Evolutionary conservation across 1,284 basidiomycete species (phyloP).

Genomic region (Marasmius oreades): DNA sequence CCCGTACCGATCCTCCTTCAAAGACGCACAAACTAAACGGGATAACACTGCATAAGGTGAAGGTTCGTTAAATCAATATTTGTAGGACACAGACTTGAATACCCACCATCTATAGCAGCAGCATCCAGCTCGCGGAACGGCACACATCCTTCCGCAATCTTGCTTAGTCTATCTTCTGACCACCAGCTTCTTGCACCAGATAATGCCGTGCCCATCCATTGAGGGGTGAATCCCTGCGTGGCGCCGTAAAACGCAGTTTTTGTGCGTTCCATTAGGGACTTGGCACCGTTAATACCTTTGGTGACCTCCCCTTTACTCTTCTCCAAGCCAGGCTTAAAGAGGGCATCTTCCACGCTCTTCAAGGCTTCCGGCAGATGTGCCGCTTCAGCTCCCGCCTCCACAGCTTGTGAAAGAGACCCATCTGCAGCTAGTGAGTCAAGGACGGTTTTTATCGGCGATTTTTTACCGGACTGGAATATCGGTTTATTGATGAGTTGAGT

Average conservation of each 20-base stretch:
- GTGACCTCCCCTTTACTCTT: constrained; percentile 25
- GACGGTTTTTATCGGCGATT: constrained; percentile 46
- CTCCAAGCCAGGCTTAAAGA: constrained; percentile 23
- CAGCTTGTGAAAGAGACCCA: constrained; percentile 47
- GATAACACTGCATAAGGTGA: constrained; percentile 55
- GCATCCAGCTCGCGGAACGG: constrained; percentile 59
- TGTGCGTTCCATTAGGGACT: constrained; percentile 7
- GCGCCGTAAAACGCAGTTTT: not conserved
- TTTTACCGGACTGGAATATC: constrained; percentile 38
- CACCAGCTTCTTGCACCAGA: constrained; percentile 44
- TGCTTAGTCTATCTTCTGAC: constrained; percentile 51
- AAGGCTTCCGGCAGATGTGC: constrained; percentile 59
- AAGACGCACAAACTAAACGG: constrained; percentile 65
- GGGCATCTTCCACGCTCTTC: constrained; percentile 37
- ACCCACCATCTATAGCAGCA: constrained; percentile 54
- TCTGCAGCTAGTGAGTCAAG: constrained; percentile 56
- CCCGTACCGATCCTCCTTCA: constrained; percentile 78
- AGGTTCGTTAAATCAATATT: not conserved
- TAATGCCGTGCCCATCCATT: constrained; percentile 22
- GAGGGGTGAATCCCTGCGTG: constrained; percentile 27
- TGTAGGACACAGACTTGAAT: not conserved
- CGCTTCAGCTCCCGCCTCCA: constrained; percentile 43
- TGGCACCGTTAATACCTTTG: constrained; percentile 21
- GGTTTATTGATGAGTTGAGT: constrained; percentile 46
- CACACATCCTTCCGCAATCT: constrained; percentile 48